Evolutionary conservation across 257 asterid genomes (phyloP), one percentile per base, ranked within the genome.

Genomic region (Cruciata laevipes): DNA sequence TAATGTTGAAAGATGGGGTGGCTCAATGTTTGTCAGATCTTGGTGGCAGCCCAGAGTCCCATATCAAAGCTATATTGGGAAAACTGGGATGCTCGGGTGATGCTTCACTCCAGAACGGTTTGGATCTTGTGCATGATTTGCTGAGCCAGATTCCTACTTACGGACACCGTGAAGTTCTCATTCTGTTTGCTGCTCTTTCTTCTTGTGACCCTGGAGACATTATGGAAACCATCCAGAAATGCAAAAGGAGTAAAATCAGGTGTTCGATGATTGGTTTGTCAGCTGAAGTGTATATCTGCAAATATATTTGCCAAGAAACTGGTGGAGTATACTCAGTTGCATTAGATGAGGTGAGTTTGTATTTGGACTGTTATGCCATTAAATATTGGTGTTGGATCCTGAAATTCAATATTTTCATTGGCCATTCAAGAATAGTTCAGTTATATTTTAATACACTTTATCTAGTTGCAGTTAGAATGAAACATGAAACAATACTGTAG

Each of bases 1-100:
- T 88, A 61, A 66, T 85, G 60, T 69, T 90, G 69, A 94, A 88
- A 83, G 95, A 90, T 49, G 99, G 99, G 65, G 91, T 85, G 66
- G 95, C 96, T 51, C 80, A 84, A 76, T 76, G 86, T 84, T 80
- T 90, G 59, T 86, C 97, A 16, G 96, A 90, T 77, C 92, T 94
- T 58, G 99, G 96, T 67, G 97, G 99, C 72, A 86, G 97, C 75
- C 99, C 99, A 0, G 99, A 90, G 83, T 82, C 96, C 18, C 97
- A 90, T 80, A 84, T 94, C 77, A 84, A 88, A 75, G 97, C 96
- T 58, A 78, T 94, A 84, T 84, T 88, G 97, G 96, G 92, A 35
- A 94, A 94, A 77, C 70, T 94, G 81, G 87, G 78, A 53, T 82
- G 95, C 78, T 94, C 97, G 0, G 99, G 99, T 60, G 97, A 90